These are phyloP conservation scores for Plenodomus tracheiphilus DNA, from an alignment of 2,329 filamentous ascomycete genomes.

Conservation along the genomic window DNA sequence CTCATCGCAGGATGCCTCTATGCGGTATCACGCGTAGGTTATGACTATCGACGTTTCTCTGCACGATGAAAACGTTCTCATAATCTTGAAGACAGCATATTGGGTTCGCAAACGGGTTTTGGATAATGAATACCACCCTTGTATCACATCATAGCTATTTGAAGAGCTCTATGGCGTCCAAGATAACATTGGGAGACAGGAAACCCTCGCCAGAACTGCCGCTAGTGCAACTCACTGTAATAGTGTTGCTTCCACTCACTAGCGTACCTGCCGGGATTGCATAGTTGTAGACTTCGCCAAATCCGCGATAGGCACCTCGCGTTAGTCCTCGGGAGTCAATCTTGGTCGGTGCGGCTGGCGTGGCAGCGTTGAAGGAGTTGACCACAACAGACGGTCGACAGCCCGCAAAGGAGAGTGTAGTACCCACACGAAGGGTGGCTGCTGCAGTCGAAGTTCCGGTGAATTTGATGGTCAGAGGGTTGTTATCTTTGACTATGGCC, in stretches of 20 bases:
- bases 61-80: no score
- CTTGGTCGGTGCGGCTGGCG: constrained; percentile 61
- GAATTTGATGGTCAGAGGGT: constrained; percentile 65
- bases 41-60: no score
- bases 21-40: no score
- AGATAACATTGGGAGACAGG: constrained; percentile 59
- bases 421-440: constrained; percentile 66
- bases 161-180: constrained; percentile 43
- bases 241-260: constrained; percentile 63
- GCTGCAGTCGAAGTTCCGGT: constrained; percentile 55
- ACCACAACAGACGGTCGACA: constrained; percentile 61
- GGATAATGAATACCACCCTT: no score
- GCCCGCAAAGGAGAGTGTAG: constrained; percentile 65
- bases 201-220: constrained; percentile 61
- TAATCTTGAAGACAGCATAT: no score
- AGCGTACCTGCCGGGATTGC: constrained; percentile 63
- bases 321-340: constrained; percentile 69
- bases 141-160: constrained; percentile 1
- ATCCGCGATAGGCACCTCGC: constrained; percentile 65
- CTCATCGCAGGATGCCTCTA: no score
- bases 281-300: constrained; percentile 66
- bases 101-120: no score
- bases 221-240: constrained; percentile 62
- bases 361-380: constrained; percentile 56
- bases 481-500: constrained; percentile 65